A percentile compares a stretch with the other conserved stretches of the same genome.
Evolutionary conservation across 371 early-diverging fungal species (phyloP).

Genomic region (Apophysomyces ossiformis): DNA sequence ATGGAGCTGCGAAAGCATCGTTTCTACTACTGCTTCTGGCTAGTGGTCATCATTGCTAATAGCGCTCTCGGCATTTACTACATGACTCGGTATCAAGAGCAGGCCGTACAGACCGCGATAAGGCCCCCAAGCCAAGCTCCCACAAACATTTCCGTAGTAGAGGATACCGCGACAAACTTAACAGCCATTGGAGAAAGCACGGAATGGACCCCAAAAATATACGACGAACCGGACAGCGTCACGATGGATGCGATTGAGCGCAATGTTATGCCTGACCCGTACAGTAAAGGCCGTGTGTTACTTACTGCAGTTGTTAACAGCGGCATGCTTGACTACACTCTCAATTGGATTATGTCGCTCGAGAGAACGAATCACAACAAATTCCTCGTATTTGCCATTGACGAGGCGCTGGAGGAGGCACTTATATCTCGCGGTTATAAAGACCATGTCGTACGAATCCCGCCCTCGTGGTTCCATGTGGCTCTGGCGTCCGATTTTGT

Average conservation of each 20-base stretch:
- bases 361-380: conserved; percentile 32
- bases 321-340: conserved; percentile 46
- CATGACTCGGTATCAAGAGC: background rate
- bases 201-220: background rate
- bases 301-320: conserved; percentile 42
- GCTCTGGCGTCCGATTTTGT: conserved; percentile 32
- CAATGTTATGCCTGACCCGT: background rate
- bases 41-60: background rate
- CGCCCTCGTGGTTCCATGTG: conserved; percentile 38
- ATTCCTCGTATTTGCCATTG: conserved; percentile 44
- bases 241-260: conserved; percentile 1
- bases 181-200: background rate
- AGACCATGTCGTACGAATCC: conserved; percentile 36
- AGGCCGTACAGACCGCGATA: background rate
- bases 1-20: background rate
- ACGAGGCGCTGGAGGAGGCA: conserved; percentile 29
- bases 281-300: conserved; percentile 24
- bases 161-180: background rate
- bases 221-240: background rate
- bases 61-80: background rate
- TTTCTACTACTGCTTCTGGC: background rate
- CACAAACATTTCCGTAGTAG: background rate
- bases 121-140: background rate
- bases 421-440: conserved; percentile 30
- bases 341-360: conserved; percentile 45